Evolutionary conservation across 352 stramenopile species (phyloP).

Genomic region (Phytopythium delawarense): DNA sequence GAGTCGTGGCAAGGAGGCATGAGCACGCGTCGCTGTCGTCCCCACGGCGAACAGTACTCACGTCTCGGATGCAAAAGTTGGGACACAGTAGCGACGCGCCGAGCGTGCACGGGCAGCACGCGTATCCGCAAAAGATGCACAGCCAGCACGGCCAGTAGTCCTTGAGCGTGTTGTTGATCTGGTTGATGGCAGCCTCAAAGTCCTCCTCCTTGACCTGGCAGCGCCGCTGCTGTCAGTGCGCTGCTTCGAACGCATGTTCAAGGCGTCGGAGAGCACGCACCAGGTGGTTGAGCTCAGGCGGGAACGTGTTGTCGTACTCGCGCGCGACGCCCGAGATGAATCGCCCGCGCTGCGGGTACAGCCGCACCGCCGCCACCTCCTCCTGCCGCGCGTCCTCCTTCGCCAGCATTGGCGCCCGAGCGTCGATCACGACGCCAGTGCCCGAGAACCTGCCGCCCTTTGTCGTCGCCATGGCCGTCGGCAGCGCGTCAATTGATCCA

Average conservation of each 20-base stretch:
- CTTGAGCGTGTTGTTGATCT: constrained; percentile 84
- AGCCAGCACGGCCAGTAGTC: constrained; percentile 81
- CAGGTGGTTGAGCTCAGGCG: constrained; percentile 45
- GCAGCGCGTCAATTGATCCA: not conserved
- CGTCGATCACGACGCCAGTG: not conserved
- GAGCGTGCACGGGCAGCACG: constrained; percentile 60
- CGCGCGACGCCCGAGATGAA: constrained; percentile 69
- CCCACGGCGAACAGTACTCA: constrained; percentile 11
- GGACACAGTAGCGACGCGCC: constrained; percentile 62
- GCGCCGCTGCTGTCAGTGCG: not conserved
- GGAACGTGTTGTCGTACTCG: constrained; percentile 75
- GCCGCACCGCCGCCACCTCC: constrained; percentile 38
- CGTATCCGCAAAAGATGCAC: constrained; percentile 67
- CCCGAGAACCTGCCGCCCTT: not conserved
- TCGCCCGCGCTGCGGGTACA: constrained; percentile 52
- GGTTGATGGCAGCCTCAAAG: constrained; percentile 70
- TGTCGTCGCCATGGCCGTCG: not conserved
- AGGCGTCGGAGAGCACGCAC: constrained; percentile 12
- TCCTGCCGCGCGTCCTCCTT: constrained; percentile 5
- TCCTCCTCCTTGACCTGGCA: constrained; percentile 44
- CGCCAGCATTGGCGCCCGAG: constrained; percentile 3
- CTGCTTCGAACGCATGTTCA: not conserved
- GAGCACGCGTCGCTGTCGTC: not conserved
- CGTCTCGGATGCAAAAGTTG: constrained; percentile 72
- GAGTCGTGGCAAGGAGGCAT: not conserved